Evolutionary conservation across 345 rosid species (phyloP), one percentile per base, ranked within the genome.

Genomic region (Eutrema yunnanense): DNA sequence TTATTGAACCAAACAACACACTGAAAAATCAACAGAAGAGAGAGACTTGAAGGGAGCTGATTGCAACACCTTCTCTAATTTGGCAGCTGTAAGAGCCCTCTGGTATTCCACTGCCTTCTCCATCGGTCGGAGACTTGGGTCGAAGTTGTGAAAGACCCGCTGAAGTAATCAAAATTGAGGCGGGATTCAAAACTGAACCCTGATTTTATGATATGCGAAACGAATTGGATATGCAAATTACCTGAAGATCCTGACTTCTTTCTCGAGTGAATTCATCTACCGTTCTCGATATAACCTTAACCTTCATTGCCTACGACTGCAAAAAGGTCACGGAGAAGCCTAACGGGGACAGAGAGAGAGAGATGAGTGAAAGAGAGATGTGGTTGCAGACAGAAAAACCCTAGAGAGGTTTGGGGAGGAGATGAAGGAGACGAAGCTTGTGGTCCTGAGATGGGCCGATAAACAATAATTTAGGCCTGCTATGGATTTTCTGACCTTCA

Each of bases 221-320:
- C 7, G 29, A 57, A 60, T 66, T 29, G 64, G 49, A 44, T 34
- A 38, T 50, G 30, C 8, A 13, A 13, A 22, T 62, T 63, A 90
- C 96, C 90, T 88, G 98, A 34, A 95, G 92, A 67, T 95, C 99
- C 54, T 92, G 89, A 84, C 99, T 92, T 74, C 99, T 82, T 64
- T 92, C 99, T 68, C 99, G 87, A 62, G 98, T 95, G 85, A 87
- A 95, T 57, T 92, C 97, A 73, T 95, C 98, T 4, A 81, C 76
- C 2, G 97, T 84, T 46, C 98, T 87, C 7, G 99, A 95, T 65
- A 95, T 85, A 36, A 82, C 87, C 81, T 92, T 92, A 27, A 95
- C 87, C 81, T 83, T 92, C 98, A 95, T 90, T 27, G 29, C 65
- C 6, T 49, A 9, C 38, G 57, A 34, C 9, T 38, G 2, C 16